Base-by-base conservation (phyloP, 108 stramenopile species). In the Nitzschia sp. region DNA sequence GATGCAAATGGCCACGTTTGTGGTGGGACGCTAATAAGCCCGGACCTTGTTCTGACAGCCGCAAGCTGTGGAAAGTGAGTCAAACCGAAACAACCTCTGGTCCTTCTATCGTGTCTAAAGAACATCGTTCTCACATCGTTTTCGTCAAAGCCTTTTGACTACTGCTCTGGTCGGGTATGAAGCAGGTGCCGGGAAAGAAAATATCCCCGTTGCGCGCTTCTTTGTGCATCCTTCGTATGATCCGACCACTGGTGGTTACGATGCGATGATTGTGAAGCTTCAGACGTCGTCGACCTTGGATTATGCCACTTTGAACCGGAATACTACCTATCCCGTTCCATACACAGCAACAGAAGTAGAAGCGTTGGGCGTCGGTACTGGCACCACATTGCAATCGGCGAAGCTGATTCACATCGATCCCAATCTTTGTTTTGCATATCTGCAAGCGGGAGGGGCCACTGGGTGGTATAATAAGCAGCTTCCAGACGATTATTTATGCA, bases 61-160 rank as follows among this genome's bases (percentile, higher is more conserved):
- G 79, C 57, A 55, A 75, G 54, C 74, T 79, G 64, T 59, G 68
- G 13, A 81, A 78, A 56, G n/a, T n/a, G n/a, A n/a, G n/a, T n/a
- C n/a, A n/a, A n/a, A n/a, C n/a, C n/a, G n/a, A n/a, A n/a, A n/a
- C n/a, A n/a, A n/a, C n/a, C n/a, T n/a, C n/a, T n/a, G n/a, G n/a
- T n/a, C n/a, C n/a, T n/a, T n/a, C n/a, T n/a, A n/a, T n/a, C n/a
- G n/a, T n/a, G n/a, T n/a, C n/a, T n/a, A n/a, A n/a, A n/a, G n/a
- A n/a, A n/a, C n/a, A n/a, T n/a, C n/a, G n/a, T n/a, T n/a, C n/a
- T n/a, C n/a, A n/a, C n/a, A n/a, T n/a, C n/a, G n/a, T n/a, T n/a
- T n/a, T n/a, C n/a, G n/a, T n/a, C n/a, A n/a, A n/a, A n/a, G n/a
- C n/a, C n/a, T n/a, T n/a, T n/a, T n/a, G n/a, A n/a, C n/a, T n/a